phyloP scores from a whole-genome alignment of 352 stramenopile genomes.

The Globisporangium acanthophoron region DNA sequence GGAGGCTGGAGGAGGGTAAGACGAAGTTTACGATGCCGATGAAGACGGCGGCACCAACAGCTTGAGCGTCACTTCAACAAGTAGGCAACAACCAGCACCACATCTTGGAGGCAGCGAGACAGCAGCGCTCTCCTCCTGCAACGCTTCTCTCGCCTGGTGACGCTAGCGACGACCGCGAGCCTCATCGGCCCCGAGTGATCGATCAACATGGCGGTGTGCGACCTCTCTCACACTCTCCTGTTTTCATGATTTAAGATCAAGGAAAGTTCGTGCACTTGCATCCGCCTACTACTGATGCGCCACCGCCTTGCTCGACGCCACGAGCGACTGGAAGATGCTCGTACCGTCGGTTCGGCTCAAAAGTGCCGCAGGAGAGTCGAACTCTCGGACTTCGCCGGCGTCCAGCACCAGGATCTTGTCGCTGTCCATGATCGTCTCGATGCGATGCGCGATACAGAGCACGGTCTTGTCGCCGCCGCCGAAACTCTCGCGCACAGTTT shows the following conservation, averaged over 20 bases:
- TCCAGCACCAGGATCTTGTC: conserved; percentile 87
- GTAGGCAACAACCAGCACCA: too few relatives aligned
- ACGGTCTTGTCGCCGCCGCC: conserved; percentile 66
- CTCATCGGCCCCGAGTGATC: conserved; percentile 57
- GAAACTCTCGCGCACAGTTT: conserved; percentile 52
- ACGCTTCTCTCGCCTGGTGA: too few relatives aligned
- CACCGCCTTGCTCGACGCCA: conserved; percentile 22
- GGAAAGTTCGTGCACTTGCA: too few relatives aligned
- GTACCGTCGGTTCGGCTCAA: conserved; percentile 34
- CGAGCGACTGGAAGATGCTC: conserved; percentile 28
- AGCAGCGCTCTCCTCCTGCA: too few relatives aligned
- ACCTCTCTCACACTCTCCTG: conserved; percentile 9
- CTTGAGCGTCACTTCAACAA: too few relatives aligned
- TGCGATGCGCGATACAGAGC: conserved; percentile 91
- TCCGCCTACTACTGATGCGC: too few relatives aligned
- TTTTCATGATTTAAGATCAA: too few relatives aligned
- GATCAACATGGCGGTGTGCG: conserved; percentile 68
- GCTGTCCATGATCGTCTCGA: conserved; percentile 90
- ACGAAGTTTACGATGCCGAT: too few relatives aligned
- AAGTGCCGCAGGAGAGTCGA: conserved; percentile 65
- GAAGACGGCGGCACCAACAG: too few relatives aligned
- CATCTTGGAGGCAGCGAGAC: too few relatives aligned
- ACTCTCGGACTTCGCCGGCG: conserved; percentile 74
- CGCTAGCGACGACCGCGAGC: conserved; percentile 36
- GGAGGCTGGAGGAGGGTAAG: too few relatives aligned